These are phyloP conservation scores for Calophaca sinica DNA, from an alignment of 306 rosid genomes.

Conservation along the genomic window DNA sequence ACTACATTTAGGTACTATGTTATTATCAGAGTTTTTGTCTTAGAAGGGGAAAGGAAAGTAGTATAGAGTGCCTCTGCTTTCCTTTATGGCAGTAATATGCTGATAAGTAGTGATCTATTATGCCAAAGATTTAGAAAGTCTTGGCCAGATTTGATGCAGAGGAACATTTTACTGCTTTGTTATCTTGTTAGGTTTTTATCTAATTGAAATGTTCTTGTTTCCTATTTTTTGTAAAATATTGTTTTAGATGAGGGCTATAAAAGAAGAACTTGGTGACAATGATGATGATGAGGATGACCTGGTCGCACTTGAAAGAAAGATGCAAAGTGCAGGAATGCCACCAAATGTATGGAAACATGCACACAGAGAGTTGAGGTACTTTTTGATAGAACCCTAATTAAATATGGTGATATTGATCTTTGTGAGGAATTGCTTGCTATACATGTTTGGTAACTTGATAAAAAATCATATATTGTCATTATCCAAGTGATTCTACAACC, in stretches of 20 bases:
- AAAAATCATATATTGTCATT: slow-evolving; percentile 20
- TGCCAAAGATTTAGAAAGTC: slow-evolving; percentile 19
- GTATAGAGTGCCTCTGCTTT: neutral
- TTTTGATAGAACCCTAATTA: slow-evolving; percentile 35
- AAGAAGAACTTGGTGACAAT: slow-evolving; percentile 98
- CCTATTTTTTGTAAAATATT: slow-evolving; percentile 45
- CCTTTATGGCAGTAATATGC: slow-evolving; percentile 10
- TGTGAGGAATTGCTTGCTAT: slow-evolving; percentile 22
- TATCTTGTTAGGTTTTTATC: slow-evolving; percentile 28
- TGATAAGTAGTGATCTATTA: slow-evolving; percentile 27
- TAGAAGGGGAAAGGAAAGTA: slow-evolving; percentile 2
- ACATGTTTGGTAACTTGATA: slow-evolving; percentile 17
- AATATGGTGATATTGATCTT: slow-evolving; percentile 29
- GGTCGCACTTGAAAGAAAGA: slow-evolving; percentile 87
- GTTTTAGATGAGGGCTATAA: slow-evolving; percentile 95
- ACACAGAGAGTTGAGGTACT: slow-evolving; percentile 93
- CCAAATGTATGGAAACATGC: slow-evolving; percentile 95
- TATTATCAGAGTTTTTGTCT: slow-evolving; percentile 9
- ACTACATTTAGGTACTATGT: slow-evolving; percentile 17
- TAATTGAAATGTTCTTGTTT: slow-evolving; percentile 39
- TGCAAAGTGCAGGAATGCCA: slow-evolving; percentile 99
- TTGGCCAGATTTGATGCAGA: slow-evolving; percentile 20
- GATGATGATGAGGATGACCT: slow-evolving; percentile 98
- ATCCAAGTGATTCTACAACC: slow-evolving; percentile 31
- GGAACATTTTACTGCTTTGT: slow-evolving; percentile 35